These are phyloP conservation scores for Zygosaccharomyces pseudobailii DNA, from an alignment of 1,139 yeast species.

Conservation along the genomic window DNA sequence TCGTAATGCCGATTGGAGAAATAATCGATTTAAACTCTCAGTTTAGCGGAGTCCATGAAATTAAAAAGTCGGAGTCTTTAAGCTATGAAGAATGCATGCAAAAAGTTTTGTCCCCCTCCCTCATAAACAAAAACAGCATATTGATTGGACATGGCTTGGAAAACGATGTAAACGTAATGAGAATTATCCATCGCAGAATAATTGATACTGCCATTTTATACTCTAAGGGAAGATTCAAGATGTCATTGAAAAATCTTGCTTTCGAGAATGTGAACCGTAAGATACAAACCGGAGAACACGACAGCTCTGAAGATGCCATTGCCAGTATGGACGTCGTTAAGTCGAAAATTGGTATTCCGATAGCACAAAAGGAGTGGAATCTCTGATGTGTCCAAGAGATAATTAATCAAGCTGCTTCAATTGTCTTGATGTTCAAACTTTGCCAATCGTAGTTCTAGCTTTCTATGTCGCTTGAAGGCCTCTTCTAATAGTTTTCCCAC, in stretches of 20 bases:
- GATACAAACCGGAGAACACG: conserved; percentile 84
- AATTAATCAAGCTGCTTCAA: neutral
- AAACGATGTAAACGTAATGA: conserved; percentile 78
- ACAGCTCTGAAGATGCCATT: conserved; percentile 82
- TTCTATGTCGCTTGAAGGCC: conserved; percentile 6
- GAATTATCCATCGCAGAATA: conserved; percentile 65
- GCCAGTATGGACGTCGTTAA: conserved; percentile 83
- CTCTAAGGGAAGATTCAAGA: conserved; percentile 62
- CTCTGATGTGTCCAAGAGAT: neutral
- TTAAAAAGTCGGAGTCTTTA: conserved; percentile 50
- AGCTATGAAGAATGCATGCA: conserved; percentile 55
- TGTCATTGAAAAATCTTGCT: conserved; percentile 66
- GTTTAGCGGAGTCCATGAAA: conserved; percentile 75
- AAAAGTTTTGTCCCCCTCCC: conserved; percentile 40
- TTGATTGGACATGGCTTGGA: conserved; percentile 91
- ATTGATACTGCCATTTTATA: conserved; percentile 83
- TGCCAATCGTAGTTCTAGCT: conserved; percentile 7
- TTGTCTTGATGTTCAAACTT: neutral
- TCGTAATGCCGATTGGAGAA: conserved; percentile 70
- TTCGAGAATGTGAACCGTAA: conserved; percentile 65
- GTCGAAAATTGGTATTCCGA: conserved; percentile 29
- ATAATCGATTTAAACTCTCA: conserved; percentile 78
- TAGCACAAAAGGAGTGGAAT: conserved; percentile 25
- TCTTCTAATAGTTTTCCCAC: conserved; percentile 5
- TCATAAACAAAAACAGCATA: conserved; percentile 63